Evolutionary conservation across 2,329 filamentous ascomycete genomes (phyloP).

Genomic region (Arthrinium phaeospermum): DNA sequence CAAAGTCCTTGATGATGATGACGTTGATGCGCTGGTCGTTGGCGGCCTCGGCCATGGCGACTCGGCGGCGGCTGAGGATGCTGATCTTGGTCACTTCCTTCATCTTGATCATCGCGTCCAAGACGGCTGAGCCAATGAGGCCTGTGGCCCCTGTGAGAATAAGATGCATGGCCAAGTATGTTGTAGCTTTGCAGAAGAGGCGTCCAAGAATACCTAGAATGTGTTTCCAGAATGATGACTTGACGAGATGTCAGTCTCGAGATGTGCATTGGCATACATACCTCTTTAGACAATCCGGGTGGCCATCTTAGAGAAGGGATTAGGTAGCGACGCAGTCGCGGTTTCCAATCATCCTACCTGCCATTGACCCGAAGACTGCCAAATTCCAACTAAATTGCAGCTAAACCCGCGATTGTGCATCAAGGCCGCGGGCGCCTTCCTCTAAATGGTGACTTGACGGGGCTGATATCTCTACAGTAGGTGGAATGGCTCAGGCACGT

Average conservation of each 20-base stretch:
- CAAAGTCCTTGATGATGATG: constrained; percentile 72
- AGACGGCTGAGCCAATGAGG: constrained; percentile 64
- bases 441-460: not conserved
- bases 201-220: not conserved
- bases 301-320: not conserved
- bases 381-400: not conserved
- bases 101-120: constrained; percentile 66
- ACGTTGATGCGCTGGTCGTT: constrained; percentile 67
- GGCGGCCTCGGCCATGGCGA: constrained; percentile 63
- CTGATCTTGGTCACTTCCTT: constrained; percentile 67
- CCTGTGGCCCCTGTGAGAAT: constrained; percentile 74
- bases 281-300: no score
- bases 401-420: not conserved
- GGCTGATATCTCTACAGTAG: not conserved
- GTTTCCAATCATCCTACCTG: not conserved
- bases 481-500: no score
- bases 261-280: no score
- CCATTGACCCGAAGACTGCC: not conserved
- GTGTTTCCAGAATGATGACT: not conserved
- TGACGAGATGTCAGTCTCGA: not conserved
- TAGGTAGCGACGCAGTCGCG: not conserved
- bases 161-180: constrained; percentile 57
- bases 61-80: constrained; percentile 65
- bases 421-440: not conserved
- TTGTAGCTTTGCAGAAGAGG: not conserved